Evolutionary conservation across 1,139 yeast genomes (phyloP), one percentile per base, ranked within the genome.

Genomic region (Candida anutae): DNA sequence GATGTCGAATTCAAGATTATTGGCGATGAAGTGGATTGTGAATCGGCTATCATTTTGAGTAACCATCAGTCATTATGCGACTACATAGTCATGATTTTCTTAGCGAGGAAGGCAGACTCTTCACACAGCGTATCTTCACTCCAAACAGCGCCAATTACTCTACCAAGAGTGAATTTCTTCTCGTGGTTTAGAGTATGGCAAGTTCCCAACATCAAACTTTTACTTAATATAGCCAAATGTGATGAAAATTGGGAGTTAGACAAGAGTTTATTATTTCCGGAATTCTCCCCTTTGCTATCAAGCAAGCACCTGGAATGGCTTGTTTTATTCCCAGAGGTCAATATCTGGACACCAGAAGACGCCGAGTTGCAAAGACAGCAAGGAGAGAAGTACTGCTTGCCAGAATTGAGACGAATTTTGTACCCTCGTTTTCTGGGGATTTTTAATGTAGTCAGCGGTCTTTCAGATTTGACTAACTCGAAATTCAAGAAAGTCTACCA

Each of bases 261-360:
- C 26, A 40, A 52, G 4, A 43, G 43, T 15, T 41, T 61, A 15
- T 45, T 47, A 17, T 40, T 39, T 3, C 25, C 34, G 4, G 41
- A 56, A 16, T 60, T 64, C 28, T 32, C 42, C 2, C 36, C 45
- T 13, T 32, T 62, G 8, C 19, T 51, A 5, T 31, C 26, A 5
- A 55, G 62, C 18, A 57, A 47, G 22, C 39, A 37, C 13, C 59
- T 65, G 3, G 67, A 67, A 37, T 77, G 83, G 83, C 41, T 77
- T 4, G 67, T 71, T 2, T 36, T 77, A 6, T 80, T 80, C 35
- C 90, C 93, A 0, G 93, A 81, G 48, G 88, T 79, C 3, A 81
- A 80, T 43, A 71, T 79, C 3, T 68, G 72, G 52, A 69, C 76
- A 0, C 51, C 60, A 4, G 64, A 62, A 20, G 62, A 68, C 17